Evolutionary conservation across 2,329 filamentous ascomycete genomes (phyloP).

Genomic region (Fusarium succisae): DNA sequence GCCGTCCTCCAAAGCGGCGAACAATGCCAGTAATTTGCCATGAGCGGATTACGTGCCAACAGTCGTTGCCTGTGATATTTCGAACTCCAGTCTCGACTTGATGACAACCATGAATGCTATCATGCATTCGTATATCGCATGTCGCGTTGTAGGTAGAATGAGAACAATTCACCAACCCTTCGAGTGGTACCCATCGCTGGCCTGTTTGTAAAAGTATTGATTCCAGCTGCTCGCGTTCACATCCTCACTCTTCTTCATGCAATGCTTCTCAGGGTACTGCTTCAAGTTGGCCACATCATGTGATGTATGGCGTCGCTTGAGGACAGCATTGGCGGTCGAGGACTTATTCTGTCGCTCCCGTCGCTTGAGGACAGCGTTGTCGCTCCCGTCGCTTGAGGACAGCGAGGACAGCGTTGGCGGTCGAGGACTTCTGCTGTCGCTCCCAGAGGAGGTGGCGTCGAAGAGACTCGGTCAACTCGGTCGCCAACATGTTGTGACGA

Average conservation of each 20-base stretch:
- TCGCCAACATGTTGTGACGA: constrained; percentile 80
- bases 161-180: too few species aligned
- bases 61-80: too few species aligned
- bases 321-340: constrained; percentile 84
- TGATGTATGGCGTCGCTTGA: constrained; percentile 90
- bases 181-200: too few species aligned
- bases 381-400: constrained; percentile 89
- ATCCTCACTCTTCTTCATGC: constrained; percentile 67
- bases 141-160: too few species aligned
- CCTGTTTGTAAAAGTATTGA: constrained; percentile 40
- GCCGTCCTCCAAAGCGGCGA: too few species aligned
- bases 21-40: too few species aligned
- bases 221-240: constrained; percentile 81
- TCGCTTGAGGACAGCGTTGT: constrained; percentile 87
- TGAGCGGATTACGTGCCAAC: too few species aligned
- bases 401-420: constrained; percentile 85
- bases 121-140: too few species aligned
- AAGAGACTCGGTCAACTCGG: constrained; percentile 85
- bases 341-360: constrained; percentile 96
- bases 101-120: too few species aligned
- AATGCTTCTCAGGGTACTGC: constrained; percentile 76
- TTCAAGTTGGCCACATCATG: constrained; percentile 90
- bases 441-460: constrained; percentile 94
- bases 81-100: too few species aligned
- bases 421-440: constrained; percentile 90